phyloP scores from a whole-genome alignment of 2,329 filamentous ascomycete genomes.

The Parafenestella ontariensis region DNA sequence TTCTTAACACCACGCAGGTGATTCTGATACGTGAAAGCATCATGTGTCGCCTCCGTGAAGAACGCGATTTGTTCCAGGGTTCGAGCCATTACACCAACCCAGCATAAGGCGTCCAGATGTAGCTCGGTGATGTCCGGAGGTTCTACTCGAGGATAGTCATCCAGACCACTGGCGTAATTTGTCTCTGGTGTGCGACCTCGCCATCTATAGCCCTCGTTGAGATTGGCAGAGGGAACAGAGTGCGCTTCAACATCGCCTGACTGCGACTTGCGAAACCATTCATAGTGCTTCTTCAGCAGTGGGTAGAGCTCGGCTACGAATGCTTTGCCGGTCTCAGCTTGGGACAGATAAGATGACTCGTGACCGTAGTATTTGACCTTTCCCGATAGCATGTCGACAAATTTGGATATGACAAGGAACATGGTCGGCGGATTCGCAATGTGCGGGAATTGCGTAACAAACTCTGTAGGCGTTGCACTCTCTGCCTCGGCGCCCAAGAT shows the following conservation, averaged over 20 bases:
- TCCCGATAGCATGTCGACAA: conserved; percentile 65
- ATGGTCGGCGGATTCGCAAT: conserved; percentile 96
- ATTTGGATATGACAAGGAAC: conserved; percentile 82
- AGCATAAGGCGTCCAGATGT: conserved; percentile 89
- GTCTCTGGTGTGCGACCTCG: conserved; percentile 82
- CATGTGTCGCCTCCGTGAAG: conserved; percentile 73
- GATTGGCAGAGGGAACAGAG: conserved; percentile 31
- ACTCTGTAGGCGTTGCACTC: conserved; percentile 87
- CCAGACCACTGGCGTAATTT: conserved; percentile 86
- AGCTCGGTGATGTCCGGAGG: conserved; percentile 92
- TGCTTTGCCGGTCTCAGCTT: conserved; percentile 68
- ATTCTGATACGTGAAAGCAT: conserved; percentile 71
- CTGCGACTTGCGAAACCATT: conserved; percentile 93
- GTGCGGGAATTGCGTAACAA: conserved; percentile 92
- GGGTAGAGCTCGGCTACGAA: conserved; percentile 82
- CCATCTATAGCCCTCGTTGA: conserved; percentile 89
- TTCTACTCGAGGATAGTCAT: conserved; percentile 91
- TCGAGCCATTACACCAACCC: conserved; percentile 93
- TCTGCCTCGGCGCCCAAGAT: conserved; percentile 88
- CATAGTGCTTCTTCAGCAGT: conserved; percentile 84
- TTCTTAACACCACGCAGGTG: conserved; percentile 75
- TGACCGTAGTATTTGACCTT: conserved; percentile 62
- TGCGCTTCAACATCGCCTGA: conserved; percentile 66
- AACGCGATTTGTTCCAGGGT: conserved; percentile 78
- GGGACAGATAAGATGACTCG: conserved; percentile 61